Conservation (phyloP, 2,329 filamentous ascomycete species). For the Xylariales sp. region DNA sequence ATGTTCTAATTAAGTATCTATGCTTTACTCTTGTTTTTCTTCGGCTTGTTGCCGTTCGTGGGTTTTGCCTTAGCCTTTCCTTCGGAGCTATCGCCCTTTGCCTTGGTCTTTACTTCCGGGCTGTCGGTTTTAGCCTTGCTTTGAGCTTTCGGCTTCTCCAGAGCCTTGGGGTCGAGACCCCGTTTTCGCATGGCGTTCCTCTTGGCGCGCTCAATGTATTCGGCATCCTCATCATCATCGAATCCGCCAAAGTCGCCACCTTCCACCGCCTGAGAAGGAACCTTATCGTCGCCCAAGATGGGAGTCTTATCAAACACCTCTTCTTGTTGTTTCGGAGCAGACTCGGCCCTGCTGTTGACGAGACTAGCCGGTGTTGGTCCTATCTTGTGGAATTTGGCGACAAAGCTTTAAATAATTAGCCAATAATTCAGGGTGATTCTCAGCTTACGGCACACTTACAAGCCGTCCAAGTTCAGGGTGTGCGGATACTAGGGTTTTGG, state of each 20-base stretch:
- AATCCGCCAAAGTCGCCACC: conserved; percentile 76
- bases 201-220: conserved; percentile 79
- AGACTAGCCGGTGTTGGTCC: conserved; percentile 77
- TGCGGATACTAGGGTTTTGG: conserved; percentile 33
- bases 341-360: conserved; percentile 51
- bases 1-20: conserved; percentile 36
- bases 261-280: conserved; percentile 53
- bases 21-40: conserved; percentile 45
- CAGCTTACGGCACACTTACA: conserved; percentile 63
- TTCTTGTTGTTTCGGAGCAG: conserved; percentile 50
- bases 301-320: conserved; percentile 76
- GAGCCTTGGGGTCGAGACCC: conserved; percentile 76
- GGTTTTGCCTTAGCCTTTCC: conserved; percentile 35
- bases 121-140: conserved; percentile 26
- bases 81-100: conserved; percentile 20
- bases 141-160: conserved; percentile 52
- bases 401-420: conserved; percentile 57
- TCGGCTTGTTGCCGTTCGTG: conserved; percentile 35
- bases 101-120: conserved; percentile 33
- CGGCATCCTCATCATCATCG: conserved; percentile 77
- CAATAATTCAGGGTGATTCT: background rate
- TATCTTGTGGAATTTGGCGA: conserved; percentile 95
- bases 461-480: conserved; percentile 91
- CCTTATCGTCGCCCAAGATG: conserved; percentile 62
- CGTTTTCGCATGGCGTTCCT: conserved; percentile 78